phyloP scores from a whole-genome alignment of 2,329 filamentous ascomycete species.

The Ceratocystis eucalypticola region DNA sequence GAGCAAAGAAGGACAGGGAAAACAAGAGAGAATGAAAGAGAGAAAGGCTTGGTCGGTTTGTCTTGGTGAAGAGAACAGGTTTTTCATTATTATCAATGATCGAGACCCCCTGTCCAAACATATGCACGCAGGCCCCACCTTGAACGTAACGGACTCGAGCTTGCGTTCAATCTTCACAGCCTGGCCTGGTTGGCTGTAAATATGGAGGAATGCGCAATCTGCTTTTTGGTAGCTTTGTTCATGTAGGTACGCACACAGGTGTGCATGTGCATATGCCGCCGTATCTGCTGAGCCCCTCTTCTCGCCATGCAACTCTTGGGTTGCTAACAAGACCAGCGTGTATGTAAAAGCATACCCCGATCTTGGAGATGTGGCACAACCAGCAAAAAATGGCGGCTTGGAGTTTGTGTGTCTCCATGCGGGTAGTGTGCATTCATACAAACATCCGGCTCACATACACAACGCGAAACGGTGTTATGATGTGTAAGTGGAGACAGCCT shows the following conservation, averaged over 20 bases:
- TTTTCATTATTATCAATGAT: background rate
- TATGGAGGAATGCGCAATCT: background rate
- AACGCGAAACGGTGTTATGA: too few species aligned
- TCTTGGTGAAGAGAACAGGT: background rate
- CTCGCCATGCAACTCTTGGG: too few species aligned
- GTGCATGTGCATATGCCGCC: background rate
- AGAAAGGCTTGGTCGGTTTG: background rate
- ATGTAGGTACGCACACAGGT: background rate
- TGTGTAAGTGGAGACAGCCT: too few species aligned
- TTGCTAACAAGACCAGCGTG: too few species aligned
- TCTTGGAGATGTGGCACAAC: background rate
- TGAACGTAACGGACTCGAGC: background rate
- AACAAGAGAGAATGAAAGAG: background rate
- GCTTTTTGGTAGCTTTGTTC: background rate
- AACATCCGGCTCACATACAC: too few species aligned
- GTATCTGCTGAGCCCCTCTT: too few species aligned
- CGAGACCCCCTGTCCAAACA: background rate
- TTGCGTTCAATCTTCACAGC: background rate
- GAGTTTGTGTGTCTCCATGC: too few species aligned
- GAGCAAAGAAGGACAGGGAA: background rate
- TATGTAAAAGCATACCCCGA: too few species aligned
- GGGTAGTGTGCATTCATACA: too few species aligned
- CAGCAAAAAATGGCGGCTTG: too few species aligned
- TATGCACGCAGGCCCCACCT: background rate
- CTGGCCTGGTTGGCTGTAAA: slow-evolving; percentile 2